Conservation (phyloP, 495 filamentous ascomycete genomes). For the Terfezia claveryi region DNA sequence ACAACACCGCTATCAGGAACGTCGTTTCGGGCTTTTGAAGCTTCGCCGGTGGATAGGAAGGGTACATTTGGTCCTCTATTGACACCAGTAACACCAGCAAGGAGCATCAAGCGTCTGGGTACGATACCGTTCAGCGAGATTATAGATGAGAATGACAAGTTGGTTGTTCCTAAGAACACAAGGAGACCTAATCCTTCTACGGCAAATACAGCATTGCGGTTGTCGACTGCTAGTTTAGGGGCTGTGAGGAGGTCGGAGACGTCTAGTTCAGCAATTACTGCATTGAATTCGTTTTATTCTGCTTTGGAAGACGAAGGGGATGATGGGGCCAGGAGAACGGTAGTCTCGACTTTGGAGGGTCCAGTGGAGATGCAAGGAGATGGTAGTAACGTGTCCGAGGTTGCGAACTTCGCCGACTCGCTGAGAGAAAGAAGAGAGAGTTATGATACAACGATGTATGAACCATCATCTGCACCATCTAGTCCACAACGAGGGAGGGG, state of each 20-base stretch:
- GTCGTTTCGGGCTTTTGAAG: background rate
- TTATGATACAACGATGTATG: background rate
- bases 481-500: background rate
- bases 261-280: background rate
- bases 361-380: background rate
- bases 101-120: background rate
- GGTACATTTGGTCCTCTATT: background rate
- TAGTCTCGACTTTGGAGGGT: background rate
- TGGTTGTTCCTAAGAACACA: background rate
- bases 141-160: background rate
- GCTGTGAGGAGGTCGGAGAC: background rate
- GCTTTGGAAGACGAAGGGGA: background rate
- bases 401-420: background rate
- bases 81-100: background rate
- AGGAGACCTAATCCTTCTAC: background rate
- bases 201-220: background rate
- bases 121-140: background rate
- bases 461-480: background rate
- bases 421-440: background rate
- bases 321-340: background rate
- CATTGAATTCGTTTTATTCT: background rate
- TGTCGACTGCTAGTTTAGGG: background rate
- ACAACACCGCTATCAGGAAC: background rate
- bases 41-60: background rate
- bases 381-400: background rate